A percentile compares a stretch with the other conserved stretches of the same genome.
phyloP scores from a whole-genome alignment of 345 rosid species.

The Euphorbia pulcherrima region DNA sequence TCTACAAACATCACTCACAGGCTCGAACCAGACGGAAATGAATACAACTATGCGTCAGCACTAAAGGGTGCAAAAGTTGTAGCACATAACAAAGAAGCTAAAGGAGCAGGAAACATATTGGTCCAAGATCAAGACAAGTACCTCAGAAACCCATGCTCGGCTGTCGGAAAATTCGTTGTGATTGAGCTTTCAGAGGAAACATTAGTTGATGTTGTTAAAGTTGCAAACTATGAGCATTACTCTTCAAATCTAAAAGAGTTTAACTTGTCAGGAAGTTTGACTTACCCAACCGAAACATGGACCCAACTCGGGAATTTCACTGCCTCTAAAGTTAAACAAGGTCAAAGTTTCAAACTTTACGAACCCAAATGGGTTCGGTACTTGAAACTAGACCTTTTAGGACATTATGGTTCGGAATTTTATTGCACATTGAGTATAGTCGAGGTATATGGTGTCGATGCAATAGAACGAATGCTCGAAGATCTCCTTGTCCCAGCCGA shows the following conservation, averaged over 20 bases:
- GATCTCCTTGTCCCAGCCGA: constrained; percentile 65
- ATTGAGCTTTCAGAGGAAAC: constrained; percentile 87
- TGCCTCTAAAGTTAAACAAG: constrained; percentile 71
- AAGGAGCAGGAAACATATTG: constrained; percentile 81
- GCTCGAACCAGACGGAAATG: constrained; percentile 79
- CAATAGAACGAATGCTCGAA: constrained; percentile 88
- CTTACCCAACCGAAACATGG: constrained; percentile 71
- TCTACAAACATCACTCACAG: constrained; percentile 59
- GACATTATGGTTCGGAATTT: constrained; percentile 92
- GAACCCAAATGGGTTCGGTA: constrained; percentile 95
- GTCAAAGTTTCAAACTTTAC: constrained; percentile 63
- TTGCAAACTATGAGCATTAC: constrained; percentile 86
- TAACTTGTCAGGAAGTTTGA: constrained; percentile 70
- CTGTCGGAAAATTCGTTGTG: constrained; percentile 61
- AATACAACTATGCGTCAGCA: constrained; percentile 79
- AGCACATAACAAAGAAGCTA: constrained; percentile 80
- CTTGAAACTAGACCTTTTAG: constrained; percentile 58
- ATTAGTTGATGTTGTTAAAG: constrained; percentile 74
- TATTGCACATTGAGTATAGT: constrained; percentile 83
- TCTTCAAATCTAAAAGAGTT: constrained; percentile 83
- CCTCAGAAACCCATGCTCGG: constrained; percentile 83
- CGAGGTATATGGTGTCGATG: constrained; percentile 88
- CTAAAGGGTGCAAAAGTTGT: constrained; percentile 84
- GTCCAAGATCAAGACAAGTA: constrained; percentile 81
- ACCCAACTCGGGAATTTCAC: constrained; percentile 52